Evolutionary conservation across 2,329 filamentous ascomycete species (phyloP), one percentile per base, ranked within the genome.

Genomic region (Cladorrhinum sp.): DNA sequence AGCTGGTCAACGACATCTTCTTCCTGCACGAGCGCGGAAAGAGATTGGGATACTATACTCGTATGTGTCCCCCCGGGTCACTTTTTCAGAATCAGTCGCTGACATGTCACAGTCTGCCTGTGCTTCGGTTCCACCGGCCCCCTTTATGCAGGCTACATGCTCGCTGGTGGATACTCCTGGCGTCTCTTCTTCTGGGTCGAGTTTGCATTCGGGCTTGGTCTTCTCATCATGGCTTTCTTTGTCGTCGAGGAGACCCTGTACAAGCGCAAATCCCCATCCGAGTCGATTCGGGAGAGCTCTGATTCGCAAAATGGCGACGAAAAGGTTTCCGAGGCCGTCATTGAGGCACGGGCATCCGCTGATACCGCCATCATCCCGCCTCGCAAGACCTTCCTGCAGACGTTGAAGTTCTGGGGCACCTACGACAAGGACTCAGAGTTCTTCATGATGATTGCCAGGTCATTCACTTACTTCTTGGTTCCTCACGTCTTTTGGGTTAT

Each of bases 171-270:
- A n/a, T 79, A 84, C 67, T 82, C 81, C 3, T 85, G 82, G 82
- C 74, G 79, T 9, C 76, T 85, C 0, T 85, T 80, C 73, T 85
- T 85, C 74, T 85, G 85, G 70, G 82, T 85, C 49, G 77, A 79
- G 55, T 76, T 81, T 27, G 82, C 81, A 0, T 84, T 86, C 36
- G 66, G 62, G 23, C 59, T 59, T 4, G 64, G 65, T 1, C 62
- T 69, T 2, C 27, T 68, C 7, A 57, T 69, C 16, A 50, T 67
- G 13, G 63, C 65, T 23, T 68, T 69, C 55, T 65, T 68, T 36
- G 61, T 67, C 24, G 65, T 69, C 6, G 67, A 69, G 45, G 67
- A 69, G 53, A 62, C 65, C 0, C 51, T 62, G 0, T 69, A 66
- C 55, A 58, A 67, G 24, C 64, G 67, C 10, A 59, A 62, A 23